A percentile compares a stretch with the other conserved stretches of the same genome.
These are phyloP conservation scores for Trapa incisa DNA, from an alignment of 345 rosid species.

Conservation along the genomic window DNA sequence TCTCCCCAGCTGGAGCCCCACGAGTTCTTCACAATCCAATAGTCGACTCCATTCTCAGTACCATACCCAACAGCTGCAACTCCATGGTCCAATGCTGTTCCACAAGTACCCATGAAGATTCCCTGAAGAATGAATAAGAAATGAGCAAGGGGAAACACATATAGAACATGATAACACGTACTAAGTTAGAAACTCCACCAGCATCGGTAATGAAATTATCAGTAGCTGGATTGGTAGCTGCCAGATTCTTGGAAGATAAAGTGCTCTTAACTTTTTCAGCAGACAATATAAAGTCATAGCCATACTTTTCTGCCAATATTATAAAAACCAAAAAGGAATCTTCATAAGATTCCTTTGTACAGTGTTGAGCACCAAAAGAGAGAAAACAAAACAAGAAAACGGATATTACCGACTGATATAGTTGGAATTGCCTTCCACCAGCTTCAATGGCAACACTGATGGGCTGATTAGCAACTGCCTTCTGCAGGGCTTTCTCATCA, in stretches of 20 bases:
- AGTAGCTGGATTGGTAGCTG: too few relatives aligned
- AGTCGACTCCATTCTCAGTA: conserved; percentile 52
- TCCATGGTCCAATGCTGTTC: conserved; percentile 75
- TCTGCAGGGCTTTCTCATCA: conserved; percentile 45
- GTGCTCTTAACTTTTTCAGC: too few relatives aligned
- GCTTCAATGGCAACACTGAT: conserved; percentile 76
- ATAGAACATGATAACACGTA: too few relatives aligned
- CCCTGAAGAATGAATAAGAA: conserved; percentile 34
- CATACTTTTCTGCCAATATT: too few relatives aligned
- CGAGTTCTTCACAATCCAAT: conserved; percentile 76
- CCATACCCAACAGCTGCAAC: conserved; percentile 91
- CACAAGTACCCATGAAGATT: conserved; percentile 64
- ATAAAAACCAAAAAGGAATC: too few relatives aligned
- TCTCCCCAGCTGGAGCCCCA: conserved; percentile 93
- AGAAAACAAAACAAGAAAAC: too few relatives aligned
- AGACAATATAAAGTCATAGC: too few relatives aligned
- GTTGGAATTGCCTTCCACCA: conserved; percentile 67
- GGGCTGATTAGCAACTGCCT: conserved; percentile 76
- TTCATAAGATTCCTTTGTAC: too few relatives aligned
- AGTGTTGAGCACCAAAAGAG: too few relatives aligned
- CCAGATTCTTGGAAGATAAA: too few relatives aligned
- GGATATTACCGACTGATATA: conserved; percentile 46
- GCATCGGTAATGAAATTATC: too few relatives aligned
- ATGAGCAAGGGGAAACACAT: background rate
- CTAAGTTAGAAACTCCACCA: too few relatives aligned